These are phyloP conservation scores for Gynostemma pentaphyllum DNA, from an alignment of 306 rosid species.

Conservation along the genomic window DNA sequence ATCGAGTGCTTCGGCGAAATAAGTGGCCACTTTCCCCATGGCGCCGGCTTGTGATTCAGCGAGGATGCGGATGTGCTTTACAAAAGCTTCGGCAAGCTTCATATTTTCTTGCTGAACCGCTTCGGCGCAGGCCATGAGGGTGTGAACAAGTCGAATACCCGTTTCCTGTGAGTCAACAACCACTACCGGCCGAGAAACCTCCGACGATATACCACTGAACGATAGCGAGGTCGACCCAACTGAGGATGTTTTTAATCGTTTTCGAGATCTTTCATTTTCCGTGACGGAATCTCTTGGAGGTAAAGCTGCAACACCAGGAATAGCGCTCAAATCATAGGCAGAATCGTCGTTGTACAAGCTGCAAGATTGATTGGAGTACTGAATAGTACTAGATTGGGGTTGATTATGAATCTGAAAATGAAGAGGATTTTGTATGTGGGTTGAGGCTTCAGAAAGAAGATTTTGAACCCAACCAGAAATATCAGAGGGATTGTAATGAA, in stretches of 20 bases:
- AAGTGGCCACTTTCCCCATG: constrained; percentile 64
- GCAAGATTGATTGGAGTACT: background rate
- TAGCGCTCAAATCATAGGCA: constrained; percentile 68
- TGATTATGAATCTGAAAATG: background rate
- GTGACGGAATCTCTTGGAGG: background rate
- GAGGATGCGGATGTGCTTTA: constrained; percentile 44
- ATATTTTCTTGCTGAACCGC: constrained; percentile 57
- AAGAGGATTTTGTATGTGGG: background rate
- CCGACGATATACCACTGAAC: constrained; percentile 5
- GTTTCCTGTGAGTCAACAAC: constrained; percentile 61
- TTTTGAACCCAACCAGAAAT: constrained; percentile 67
- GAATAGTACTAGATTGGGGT: constrained; percentile 3
- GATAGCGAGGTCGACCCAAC: constrained; percentile 6
- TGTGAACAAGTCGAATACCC: constrained; percentile 69
- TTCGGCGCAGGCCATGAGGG: constrained; percentile 71
- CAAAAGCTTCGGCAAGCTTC: constrained; percentile 48
- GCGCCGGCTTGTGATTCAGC: constrained; percentile 66
- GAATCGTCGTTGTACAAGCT: constrained; percentile 41
- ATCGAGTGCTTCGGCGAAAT: constrained; percentile 58
- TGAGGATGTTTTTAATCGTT: constrained; percentile 28
- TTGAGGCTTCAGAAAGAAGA: constrained; percentile 43
- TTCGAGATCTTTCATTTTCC: background rate
- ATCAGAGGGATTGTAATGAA: constrained; percentile 76
- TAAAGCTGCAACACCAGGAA: constrained; percentile 63
- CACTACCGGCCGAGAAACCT: constrained; percentile 39